phyloP scores from a whole-genome alignment of 805 yeast species.

The Sungouiella thailandica region DNA sequence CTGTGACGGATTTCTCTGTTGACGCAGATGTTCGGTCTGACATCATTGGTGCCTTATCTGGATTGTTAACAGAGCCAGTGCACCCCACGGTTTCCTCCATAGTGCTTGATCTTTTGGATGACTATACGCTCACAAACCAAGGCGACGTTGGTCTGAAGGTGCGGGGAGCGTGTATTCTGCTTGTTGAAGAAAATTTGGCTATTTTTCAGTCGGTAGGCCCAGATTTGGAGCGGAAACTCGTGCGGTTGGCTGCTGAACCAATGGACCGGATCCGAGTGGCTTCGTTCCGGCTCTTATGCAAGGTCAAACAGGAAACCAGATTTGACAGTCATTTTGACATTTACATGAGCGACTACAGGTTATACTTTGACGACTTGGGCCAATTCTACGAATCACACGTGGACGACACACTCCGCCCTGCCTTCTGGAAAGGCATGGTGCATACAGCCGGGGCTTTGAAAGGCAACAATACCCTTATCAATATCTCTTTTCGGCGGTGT shows the following conservation, averaged over 20 bases:
- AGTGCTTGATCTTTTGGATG: conserved; percentile 48
- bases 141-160: conserved; percentile 92
- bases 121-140: conserved; percentile 70
- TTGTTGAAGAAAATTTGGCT: conserved; percentile 28
- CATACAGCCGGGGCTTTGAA: conserved; percentile 54
- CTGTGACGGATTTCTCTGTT: conserved; percentile 20
- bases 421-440: conserved; percentile 53
- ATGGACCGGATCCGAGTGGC: conserved; percentile 48
- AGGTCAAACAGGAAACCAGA: conserved; percentile 9
- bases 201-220: background rate
- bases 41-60: conserved; percentile 20
- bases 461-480: conserved; percentile 43
- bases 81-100: conserved; percentile 7
- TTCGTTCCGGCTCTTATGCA: conserved; percentile 37
- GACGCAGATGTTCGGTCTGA: conserved; percentile 27
- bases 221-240: conserved; percentile 29
- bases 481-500: conserved; percentile 33
- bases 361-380: conserved; percentile 20
- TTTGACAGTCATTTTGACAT: background rate
- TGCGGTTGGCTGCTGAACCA: conserved; percentile 61
- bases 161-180: conserved; percentile 45
- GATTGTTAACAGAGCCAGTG: conserved; percentile 6
- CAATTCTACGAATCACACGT: conserved; percentile 8
- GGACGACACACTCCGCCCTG: conserved; percentile 10
- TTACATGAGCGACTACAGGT: conserved; percentile 6